Base-by-base conservation (phyloP, 2,329 filamentous ascomycete genomes). In the Pyrenophora graminea region DNA sequence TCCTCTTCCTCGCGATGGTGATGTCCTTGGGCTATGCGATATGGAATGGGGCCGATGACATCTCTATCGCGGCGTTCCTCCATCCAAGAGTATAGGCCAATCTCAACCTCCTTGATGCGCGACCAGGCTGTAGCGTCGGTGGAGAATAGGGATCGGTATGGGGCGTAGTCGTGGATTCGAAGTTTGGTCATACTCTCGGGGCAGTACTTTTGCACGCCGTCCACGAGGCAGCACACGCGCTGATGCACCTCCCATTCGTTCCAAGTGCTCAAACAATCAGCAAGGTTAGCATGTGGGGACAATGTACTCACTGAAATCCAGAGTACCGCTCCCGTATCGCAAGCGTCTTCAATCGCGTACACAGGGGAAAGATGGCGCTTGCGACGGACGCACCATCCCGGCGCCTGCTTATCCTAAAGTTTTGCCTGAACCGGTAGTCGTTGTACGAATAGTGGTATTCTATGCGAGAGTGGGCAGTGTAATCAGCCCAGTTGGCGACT, bases 191-290 rank as follows among this genome's bases (percentile, higher is more conserved):
- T 52, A 37, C 48, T 70, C 3, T 64, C 45, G 9, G 70, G 65
- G 43, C 67, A 69, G 48, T 72, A 47, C 15, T 59, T 61, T 27
- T 62, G 56, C 12, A 73, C 61, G 10, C 67, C 68, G 47, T 72
- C 69, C 17, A 71, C 61, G 3, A 73, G 63, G 45, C 63, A 69
- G 55, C 70, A 73, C 1, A 72, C 68, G 6, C 69, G 68, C 51
- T 71, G 68, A 40, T 73, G 70, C 2, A 72, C 69, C 39, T 72
- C 68, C 67, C 67, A 72, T 30, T 73, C 70, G 40, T 71, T 71
- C 70, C 69, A 72, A 1, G 66, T 67, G 46, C 63, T 66, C 33
- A 33, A 21, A 7, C 10, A 10, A 21, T 66, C 49, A 66, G 59
- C 40, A 40, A 27, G 6, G 6, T 4, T 18, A 27, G 25, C 19